Base-by-base conservation (phyloP, 257 asterid genomes). In the Solanum clarkiae region DNA sequence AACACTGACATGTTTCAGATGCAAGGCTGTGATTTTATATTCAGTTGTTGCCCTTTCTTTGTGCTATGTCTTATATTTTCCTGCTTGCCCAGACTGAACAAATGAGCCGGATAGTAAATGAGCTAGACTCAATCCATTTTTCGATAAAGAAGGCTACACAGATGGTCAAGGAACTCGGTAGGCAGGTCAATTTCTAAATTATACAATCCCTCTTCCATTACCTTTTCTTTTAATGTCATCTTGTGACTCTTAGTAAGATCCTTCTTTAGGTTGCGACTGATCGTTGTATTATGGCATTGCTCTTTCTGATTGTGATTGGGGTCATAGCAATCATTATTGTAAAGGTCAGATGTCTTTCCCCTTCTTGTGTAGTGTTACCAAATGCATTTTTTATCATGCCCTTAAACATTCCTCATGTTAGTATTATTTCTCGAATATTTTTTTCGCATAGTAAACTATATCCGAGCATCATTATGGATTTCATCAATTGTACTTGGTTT, bases 131-230 rank as follows among this genome's bases (percentile, higher is more conserved):
- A 12, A 95, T 97, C 71, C 98, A 97, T 87, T 97, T 97, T 81
- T 97, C 99, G 18, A 91, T 97, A 86, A 97, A 97, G 92, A 97
- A 94, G 89, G 99, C 99, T 63, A 89, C 99, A 13, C 91, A 97
- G 88, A 88, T 97, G 91, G 99, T 97, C 90, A 97, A 90, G 98
- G 99, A 97, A 91, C 90, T 97, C 85, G 98, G 99, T 91, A 95
- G 99, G 94, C 99, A 97, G 99, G 99, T 97, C 90, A 90, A 89
- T 90, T 84, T 88, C 95, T 86, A 89, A 85, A 85, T 89, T 63
- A 80, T 86, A 9, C 62, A 90, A 88, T 86, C 88, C 77, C 82
- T 84, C 87, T 86, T 51, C 66, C 79, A 24, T 86, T 60, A 79
- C 60, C 42, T 84, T 42, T 83, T 84, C 80, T 84, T 77, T 20